Evolutionary conservation across 2,329 filamentous ascomycete genomes (phyloP).

Genomic region (Colletotrichum sp.): DNA sequence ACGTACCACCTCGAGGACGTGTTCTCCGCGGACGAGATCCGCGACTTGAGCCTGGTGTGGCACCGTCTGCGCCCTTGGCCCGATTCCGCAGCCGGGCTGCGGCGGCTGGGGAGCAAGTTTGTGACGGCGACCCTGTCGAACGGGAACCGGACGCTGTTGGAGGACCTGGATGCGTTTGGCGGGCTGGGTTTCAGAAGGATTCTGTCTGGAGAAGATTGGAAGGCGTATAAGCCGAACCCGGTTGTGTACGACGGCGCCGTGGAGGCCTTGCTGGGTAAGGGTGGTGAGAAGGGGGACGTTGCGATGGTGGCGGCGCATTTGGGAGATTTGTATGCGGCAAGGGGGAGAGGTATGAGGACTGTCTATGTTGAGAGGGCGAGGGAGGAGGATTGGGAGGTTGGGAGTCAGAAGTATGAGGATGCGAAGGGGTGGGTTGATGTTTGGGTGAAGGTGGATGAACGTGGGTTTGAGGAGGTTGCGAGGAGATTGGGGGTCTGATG

Average conservation of each 20-base stretch:
- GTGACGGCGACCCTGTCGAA: constrained; percentile 75
- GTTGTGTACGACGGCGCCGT: constrained; percentile 73
- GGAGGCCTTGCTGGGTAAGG: constrained; percentile 47
- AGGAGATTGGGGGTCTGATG: constrained; percentile 24
- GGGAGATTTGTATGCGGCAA: constrained; percentile 70
- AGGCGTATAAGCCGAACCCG: constrained; percentile 75
- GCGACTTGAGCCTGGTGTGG: constrained; percentile 72
- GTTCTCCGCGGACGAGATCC: constrained; percentile 69
- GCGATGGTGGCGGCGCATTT: constrained; percentile 82
- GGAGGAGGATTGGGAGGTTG: constrained; percentile 68
- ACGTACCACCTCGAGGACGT: constrained; percentile 57
- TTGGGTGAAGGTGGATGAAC: constrained; percentile 38
- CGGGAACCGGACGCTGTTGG: constrained; percentile 71
- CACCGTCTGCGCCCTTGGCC: constrained; percentile 74
- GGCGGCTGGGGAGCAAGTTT: constrained; percentile 55
- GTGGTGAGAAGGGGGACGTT: constrained; percentile 63
- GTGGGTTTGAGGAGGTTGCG: constrained; percentile 35
- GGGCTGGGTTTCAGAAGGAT: constrained; percentile 66
- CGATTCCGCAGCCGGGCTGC: constrained; percentile 64
- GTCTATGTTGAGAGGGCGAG: constrained; percentile 73
- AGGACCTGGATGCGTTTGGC: constrained; percentile 66
- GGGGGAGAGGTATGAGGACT: constrained; percentile 67
- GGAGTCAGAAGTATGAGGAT: constrained; percentile 55
- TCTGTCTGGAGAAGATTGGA: constrained; percentile 73
- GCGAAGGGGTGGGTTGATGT: constrained; percentile 50